Conservation (phyloP, 129 eudicot genomes). For the Artemisia annua region DNA sequence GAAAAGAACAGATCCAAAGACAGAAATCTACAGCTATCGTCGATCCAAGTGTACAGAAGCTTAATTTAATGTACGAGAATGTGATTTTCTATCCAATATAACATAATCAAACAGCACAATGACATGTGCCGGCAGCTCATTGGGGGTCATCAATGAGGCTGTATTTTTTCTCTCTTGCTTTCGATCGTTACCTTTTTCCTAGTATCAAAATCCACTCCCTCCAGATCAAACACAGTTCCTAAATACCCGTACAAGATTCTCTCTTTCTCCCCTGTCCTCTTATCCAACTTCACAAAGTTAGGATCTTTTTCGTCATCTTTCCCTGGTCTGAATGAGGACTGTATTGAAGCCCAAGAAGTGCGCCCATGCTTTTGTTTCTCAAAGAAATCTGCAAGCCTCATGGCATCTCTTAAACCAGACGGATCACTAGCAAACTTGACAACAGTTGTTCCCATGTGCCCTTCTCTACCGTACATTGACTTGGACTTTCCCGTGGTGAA, state of each 20-base stretch:
- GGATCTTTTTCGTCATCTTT: slow-evolving; percentile 73
- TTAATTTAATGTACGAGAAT: slow-evolving; percentile 7
- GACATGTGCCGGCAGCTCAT: not conserved
- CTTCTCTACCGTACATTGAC: too few species aligned
- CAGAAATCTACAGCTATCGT: slow-evolving; percentile 4
- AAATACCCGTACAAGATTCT: slow-evolving; percentile 79
- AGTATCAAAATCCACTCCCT: slow-evolving; percentile 66
- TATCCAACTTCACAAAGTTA: slow-evolving; percentile 63
- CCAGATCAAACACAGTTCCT: slow-evolving; percentile 75
- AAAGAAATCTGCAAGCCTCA: too few species aligned
- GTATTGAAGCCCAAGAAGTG: too few species aligned
- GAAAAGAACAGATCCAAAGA: slow-evolving; percentile 5
- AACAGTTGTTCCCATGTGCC: too few species aligned
- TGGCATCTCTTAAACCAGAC: too few species aligned
- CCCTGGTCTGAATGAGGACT: slow-evolving; percentile 36
- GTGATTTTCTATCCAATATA: slow-evolving; percentile 30
- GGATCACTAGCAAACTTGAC: too few species aligned
- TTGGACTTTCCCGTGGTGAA: too few species aligned
- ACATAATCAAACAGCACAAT: slow-evolving; percentile 22
- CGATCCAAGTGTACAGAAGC: not conserved
- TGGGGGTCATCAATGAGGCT: slow-evolving; percentile 8
- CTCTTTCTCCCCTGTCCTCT: slow-evolving; percentile 66
- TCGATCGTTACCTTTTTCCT: slow-evolving; percentile 65
- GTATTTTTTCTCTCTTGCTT: slow-evolving; percentile 54
- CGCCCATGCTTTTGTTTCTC: too few species aligned